These are phyloP conservation scores for Cladosporium sp. DNA, from an alignment of 2,329 filamentous ascomycete species.

Conservation along the genomic window DNA sequence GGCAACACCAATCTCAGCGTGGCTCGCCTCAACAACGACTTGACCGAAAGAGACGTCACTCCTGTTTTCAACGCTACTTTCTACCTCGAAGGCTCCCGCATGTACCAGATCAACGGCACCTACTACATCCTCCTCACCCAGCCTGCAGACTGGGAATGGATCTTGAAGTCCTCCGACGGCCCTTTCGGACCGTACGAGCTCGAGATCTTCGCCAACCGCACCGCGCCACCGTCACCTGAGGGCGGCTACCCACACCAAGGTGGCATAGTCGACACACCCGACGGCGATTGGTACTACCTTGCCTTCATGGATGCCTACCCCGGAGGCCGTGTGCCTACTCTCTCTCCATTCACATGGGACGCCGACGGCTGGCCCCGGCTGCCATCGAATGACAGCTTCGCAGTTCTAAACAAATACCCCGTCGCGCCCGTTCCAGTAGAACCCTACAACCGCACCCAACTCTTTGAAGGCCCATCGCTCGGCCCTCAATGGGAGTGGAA, in stretches of 20 bases:
- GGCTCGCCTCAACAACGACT: conserved; percentile 54
- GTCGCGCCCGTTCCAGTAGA: conserved; percentile 36
- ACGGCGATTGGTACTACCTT: conserved; percentile 62
- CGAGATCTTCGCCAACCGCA: conserved; percentile 47
- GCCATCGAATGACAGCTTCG: conserved; percentile 46
- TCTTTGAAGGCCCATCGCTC: conserved; percentile 48
- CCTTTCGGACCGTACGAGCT: conserved; percentile 57
- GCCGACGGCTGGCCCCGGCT: conserved; percentile 56
- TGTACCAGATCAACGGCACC: conserved; percentile 59
- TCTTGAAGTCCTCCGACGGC: conserved; percentile 51
- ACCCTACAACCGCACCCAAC: conserved; percentile 41
- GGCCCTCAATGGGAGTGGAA: conserved; percentile 62
- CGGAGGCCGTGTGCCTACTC: conserved; percentile 58
- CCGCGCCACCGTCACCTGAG: conserved; percentile 30
- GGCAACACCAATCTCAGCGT: conserved; percentile 54
- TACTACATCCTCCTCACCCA: conserved; percentile 60
- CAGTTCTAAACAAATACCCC: conserved; percentile 45
- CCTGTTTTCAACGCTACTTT: conserved; percentile 47
- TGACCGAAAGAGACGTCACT: conserved; percentile 49
- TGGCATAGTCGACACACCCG: conserved; percentile 54
- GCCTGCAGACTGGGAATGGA: conserved; percentile 50
- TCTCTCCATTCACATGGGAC: conserved; percentile 58
- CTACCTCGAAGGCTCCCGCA: conserved; percentile 53
- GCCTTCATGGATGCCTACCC: conserved; percentile 60
- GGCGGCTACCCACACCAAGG: conserved; percentile 54